phyloP scores from a whole-genome alignment of 2,329 filamentous ascomycete species.

The Pseudomassariella vexata region DNA sequence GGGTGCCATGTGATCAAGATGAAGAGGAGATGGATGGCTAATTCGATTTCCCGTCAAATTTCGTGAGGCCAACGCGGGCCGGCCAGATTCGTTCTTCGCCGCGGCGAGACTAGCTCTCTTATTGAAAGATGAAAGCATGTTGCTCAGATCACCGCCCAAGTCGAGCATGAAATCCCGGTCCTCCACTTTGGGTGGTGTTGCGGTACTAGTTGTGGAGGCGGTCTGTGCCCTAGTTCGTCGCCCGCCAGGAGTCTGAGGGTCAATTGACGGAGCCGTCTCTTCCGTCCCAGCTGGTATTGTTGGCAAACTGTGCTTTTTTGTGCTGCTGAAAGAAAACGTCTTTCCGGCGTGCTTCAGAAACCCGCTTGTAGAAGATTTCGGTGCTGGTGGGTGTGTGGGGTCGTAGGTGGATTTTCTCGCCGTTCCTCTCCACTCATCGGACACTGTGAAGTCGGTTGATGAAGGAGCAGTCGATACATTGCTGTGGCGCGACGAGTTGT shows the following conservation, averaged over 20 bases:
- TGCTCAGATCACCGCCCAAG: constrained; percentile 52
- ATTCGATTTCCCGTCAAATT: constrained; percentile 41
- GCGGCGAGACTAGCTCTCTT: constrained; percentile 48
- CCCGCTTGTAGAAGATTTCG: constrained; percentile 43
- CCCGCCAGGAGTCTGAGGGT: constrained; percentile 24
- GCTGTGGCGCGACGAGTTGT: constrained; percentile 57
- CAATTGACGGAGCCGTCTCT: constrained; percentile 32
- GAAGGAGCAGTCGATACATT: constrained; percentile 57
- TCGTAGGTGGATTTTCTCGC: constrained; percentile 31
- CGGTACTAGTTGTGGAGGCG: constrained; percentile 46
- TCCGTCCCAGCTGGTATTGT: constrained; percentile 28
- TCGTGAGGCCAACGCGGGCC: constrained; percentile 28
- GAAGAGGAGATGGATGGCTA: constrained; percentile 40
- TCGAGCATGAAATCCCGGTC: constrained; percentile 42
- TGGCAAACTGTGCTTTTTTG: constrained; percentile 40
- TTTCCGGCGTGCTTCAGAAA: constrained; percentile 52
- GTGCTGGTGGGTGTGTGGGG: constrained; percentile 32
- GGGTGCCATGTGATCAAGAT: constrained; percentile 37
- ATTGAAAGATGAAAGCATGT: constrained; percentile 50
- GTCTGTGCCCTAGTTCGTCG: constrained; percentile 44
- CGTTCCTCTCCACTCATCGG: constrained; percentile 33
- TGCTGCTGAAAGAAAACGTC: constrained; percentile 54
- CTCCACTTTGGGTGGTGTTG: constrained; percentile 44
- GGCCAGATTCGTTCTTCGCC: constrained; percentile 32
- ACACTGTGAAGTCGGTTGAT: constrained; percentile 39